These are phyloP conservation scores for Penicillium crystallinum DNA, from an alignment of 495 filamentous ascomycete species.

Conservation along the genomic window DNA sequence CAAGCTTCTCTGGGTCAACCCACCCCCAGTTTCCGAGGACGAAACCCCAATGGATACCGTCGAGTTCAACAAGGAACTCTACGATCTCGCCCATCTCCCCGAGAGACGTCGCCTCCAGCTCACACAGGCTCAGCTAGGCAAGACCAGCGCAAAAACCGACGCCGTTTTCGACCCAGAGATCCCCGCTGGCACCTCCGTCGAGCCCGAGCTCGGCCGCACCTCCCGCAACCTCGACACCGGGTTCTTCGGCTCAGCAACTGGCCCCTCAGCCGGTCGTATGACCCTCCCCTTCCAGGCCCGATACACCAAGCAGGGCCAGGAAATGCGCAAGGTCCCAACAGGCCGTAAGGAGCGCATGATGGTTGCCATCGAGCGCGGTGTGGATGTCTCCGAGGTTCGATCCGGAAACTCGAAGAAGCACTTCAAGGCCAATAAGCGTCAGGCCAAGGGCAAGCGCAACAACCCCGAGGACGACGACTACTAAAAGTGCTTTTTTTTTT, in stretches of 20 bases:
- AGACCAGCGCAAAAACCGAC: slow-evolving; percentile 30
- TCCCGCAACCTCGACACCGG: slow-evolving; percentile 72
- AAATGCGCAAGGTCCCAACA: slow-evolving; percentile 61
- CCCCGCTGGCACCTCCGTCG: slow-evolving; percentile 9
- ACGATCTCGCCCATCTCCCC: slow-evolving; percentile 73
- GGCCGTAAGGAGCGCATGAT: slow-evolving; percentile 82
- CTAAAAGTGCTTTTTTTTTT: slow-evolving; percentile 22
- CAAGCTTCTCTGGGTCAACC: slow-evolving; percentile 87
- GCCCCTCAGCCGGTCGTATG: slow-evolving; percentile 57
- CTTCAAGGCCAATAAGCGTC: slow-evolving; percentile 78
- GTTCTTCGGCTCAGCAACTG: slow-evolving; percentile 71
- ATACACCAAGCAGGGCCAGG: slow-evolving; percentile 73
- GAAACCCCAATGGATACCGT: slow-evolving; percentile 58
- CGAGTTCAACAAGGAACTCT: slow-evolving; percentile 86
- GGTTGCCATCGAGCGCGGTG: slow-evolving; percentile 75
- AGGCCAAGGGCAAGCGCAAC: slow-evolving; percentile 51
- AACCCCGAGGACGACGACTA: slow-evolving; percentile 37
- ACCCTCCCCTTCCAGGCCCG: slow-evolving; percentile 79
- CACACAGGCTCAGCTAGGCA: slow-evolving; percentile 49
- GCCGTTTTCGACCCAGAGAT: slow-evolving; percentile 36
- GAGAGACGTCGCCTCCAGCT: slow-evolving; percentile 55
- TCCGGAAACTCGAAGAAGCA: slow-evolving; percentile 79
- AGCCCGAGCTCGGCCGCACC: slow-evolving; percentile 53
- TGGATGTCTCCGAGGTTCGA: slow-evolving; percentile 79
- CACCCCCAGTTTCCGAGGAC: slow-evolving; percentile 58